phyloP scores from a whole-genome alignment of 805 yeast genomes.

The Barnettozyma populi region DNA sequence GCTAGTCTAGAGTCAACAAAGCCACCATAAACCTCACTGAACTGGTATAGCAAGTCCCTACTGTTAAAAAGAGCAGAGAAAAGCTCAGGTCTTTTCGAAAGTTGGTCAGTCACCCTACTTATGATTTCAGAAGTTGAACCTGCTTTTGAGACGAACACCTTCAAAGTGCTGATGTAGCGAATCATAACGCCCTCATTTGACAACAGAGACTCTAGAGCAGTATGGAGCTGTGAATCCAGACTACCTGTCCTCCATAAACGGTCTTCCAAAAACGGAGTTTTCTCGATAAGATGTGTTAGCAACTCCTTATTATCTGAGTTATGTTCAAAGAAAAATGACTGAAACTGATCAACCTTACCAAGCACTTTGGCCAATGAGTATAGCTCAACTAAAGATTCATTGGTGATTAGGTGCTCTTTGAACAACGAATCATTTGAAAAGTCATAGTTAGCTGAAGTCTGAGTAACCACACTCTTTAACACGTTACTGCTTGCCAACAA shows the following conservation, averaged over 20 bases:
- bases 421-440: conserved; percentile 27
- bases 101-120: conserved; percentile 9
- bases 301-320: conserved; percentile 12
- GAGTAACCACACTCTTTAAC: conserved; percentile 18
- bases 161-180: conserved; percentile 10
- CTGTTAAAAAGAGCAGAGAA: neutral
- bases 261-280: conserved; percentile 11
- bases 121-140: conserved; percentile 7
- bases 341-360: conserved; percentile 18
- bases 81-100: conserved; percentile 13
- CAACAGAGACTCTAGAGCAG: conserved; percentile 3
- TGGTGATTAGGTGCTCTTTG: conserved; percentile 28
- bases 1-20: conserved; percentile 34
- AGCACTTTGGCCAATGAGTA: conserved; percentile 26
- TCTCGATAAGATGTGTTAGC: conserved; percentile 8
- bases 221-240: conserved; percentile 8
- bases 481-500: conserved; percentile 18
- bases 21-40: conserved; percentile 26
- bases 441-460: conserved; percentile 22
- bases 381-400: conserved; percentile 30
- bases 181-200: conserved; percentile 4
- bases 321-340: conserved; percentile 17
- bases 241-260: conserved; percentile 8
- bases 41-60: conserved; percentile 16
- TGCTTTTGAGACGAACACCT: neutral